These are phyloP conservation scores for Ganoderma resinaceum DNA, from an alignment of 1,284 basidiomycete genomes.

Conservation along the genomic window DNA sequence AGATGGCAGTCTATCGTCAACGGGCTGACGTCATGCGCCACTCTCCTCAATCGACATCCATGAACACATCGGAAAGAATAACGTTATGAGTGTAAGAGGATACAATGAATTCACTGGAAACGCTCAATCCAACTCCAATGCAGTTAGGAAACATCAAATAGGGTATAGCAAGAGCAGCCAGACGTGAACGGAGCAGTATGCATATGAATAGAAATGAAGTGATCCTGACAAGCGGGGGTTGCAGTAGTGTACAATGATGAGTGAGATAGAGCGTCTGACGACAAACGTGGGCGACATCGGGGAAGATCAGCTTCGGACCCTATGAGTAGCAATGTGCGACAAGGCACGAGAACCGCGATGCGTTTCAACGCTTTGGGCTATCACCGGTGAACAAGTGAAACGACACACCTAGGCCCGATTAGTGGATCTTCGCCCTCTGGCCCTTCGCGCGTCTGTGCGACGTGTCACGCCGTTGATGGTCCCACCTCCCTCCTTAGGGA, in stretches of 20 bases:
- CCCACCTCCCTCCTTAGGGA: background rate
- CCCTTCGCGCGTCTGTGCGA: background rate
- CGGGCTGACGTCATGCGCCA: background rate
- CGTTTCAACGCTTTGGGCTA: background rate
- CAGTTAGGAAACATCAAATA: background rate
- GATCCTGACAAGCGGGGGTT: background rate
- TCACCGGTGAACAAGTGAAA: background rate
- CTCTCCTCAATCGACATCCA: background rate
- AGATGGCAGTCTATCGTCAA: background rate
- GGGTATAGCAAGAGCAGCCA: background rate
- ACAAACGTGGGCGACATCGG: background rate
- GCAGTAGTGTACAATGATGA: background rate
- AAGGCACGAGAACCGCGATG: background rate
- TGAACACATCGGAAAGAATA: background rate
- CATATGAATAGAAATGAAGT: background rate
- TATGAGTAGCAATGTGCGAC: background rate
- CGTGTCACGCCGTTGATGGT: background rate
- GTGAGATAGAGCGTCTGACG: background rate
- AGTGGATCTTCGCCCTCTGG: constrained; percentile 8
- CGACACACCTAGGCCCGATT: background rate
- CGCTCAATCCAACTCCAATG: background rate
- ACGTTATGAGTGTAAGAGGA: background rate
- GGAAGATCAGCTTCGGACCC: background rate
- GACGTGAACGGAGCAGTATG: background rate
- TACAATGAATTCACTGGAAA: background rate